phyloP scores from a whole-genome alignment of 2,329 filamentous ascomycete species.

The Gaeumannomyces sp. region DNA sequence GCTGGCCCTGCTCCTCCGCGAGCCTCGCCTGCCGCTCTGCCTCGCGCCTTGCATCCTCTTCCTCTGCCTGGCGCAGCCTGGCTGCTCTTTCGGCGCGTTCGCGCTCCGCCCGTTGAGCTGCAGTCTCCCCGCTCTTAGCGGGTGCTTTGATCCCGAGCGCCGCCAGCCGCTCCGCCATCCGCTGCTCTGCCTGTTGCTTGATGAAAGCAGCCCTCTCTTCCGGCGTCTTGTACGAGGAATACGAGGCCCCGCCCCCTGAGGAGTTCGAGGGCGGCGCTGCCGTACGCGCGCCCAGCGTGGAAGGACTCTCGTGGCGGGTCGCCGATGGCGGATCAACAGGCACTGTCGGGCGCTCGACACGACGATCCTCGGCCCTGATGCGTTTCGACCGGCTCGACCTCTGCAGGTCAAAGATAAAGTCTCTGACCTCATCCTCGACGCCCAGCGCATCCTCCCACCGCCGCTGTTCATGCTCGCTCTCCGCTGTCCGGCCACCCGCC shows the following conservation, averaged over 20 bases:
- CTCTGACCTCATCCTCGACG: slow-evolving; percentile 92
- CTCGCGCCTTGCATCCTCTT: slow-evolving; percentile 86
- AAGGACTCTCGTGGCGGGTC: slow-evolving; percentile 43
- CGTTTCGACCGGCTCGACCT: slow-evolving; percentile 73
- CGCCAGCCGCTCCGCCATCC: slow-evolving; percentile 93
- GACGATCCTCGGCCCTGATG: slow-evolving; percentile 54
- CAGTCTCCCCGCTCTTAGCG: slow-evolving; percentile 69
- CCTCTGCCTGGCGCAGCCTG: slow-evolving; percentile 82
- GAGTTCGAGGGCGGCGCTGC: slow-evolving; percentile 42
- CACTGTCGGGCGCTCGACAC: slow-evolving; percentile 35
- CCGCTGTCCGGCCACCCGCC: slow-evolving; percentile 67
- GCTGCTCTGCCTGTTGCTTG: slow-evolving; percentile 92
- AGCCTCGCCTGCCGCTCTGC: slow-evolving; percentile 78
- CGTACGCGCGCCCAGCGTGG: slow-evolving; percentile 38
- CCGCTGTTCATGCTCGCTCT: slow-evolving; percentile 82
- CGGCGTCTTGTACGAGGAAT: slow-evolving; percentile 79
- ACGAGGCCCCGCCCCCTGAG: slow-evolving; percentile 52
- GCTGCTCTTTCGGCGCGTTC: slow-evolving; percentile 84
- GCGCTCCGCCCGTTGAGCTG: slow-evolving; percentile 79
- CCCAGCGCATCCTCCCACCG: slow-evolving; percentile 95
- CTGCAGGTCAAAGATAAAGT: slow-evolving; percentile 96
- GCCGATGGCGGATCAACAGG: slow-evolving; percentile 37
- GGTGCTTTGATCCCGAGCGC: slow-evolving; percentile 86
- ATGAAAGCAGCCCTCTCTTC: slow-evolving; percentile 95
- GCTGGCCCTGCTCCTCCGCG: slow-evolving; percentile 65